Evolutionary conservation across 2,329 filamentous ascomycete genomes (phyloP).

Genomic region (Periconia digitata): DNA sequence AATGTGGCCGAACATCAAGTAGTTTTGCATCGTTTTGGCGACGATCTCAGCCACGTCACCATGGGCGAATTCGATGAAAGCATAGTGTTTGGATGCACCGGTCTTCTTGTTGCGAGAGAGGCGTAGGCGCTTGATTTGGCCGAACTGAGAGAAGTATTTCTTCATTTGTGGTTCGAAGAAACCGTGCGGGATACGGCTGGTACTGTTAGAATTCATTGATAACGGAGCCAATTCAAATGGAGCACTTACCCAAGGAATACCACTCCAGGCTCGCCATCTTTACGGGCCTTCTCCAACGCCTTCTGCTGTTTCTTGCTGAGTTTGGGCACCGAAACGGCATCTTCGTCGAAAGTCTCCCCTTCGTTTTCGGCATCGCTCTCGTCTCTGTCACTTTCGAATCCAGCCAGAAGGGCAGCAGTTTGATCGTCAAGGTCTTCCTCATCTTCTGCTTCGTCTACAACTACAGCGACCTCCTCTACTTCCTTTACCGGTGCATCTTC

Average conservation of each 20-base stretch:
- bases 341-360: constrained; percentile 42
- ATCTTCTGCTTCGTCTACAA: constrained; percentile 26
- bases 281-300: constrained; percentile 53
- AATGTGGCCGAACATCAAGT: constrained; percentile 91
- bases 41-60: constrained; percentile 86
- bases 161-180: constrained; percentile 98
- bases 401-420: constrained; percentile 54
- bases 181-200: constrained; percentile 79
- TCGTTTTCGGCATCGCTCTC: constrained; percentile 44
- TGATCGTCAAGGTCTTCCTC: constrained; percentile 47
- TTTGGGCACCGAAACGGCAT: constrained; percentile 35
- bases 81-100: constrained; percentile 88
- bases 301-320: constrained; percentile 36
- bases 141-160: constrained; percentile 92
- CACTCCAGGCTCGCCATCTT: constrained; percentile 67
- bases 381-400: constrained; percentile 52
- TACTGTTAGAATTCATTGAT: constrained; percentile 7
- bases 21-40: constrained; percentile 95
- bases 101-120: constrained; percentile 91
- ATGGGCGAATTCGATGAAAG: constrained; percentile 84
- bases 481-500: constrained; percentile 21
- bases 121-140: constrained; percentile 74
- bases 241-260: constrained; percentile 73
- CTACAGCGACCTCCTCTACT: constrained; percentile 13
- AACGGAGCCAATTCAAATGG: constrained; percentile 4